A percentile compares a stretch with the other conserved stretches of the same genome.
Conservation (phyloP, 148 eudicot genomes). For the Rhododendron ferrugineum region DNA sequence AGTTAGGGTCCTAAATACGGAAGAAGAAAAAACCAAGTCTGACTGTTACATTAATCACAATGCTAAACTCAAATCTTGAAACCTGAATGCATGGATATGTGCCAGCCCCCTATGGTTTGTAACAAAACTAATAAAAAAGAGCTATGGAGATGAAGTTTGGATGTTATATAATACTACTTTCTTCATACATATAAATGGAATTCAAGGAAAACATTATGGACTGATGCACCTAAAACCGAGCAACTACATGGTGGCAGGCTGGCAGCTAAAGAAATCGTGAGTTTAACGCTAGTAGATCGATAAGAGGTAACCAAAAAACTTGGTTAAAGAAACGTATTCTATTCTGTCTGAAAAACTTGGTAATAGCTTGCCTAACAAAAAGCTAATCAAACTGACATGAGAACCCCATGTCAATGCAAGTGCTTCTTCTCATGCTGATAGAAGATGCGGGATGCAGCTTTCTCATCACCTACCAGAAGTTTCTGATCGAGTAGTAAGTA, state of each 20-base stretch:
- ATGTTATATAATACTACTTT: neutral
- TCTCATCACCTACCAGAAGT: no score
- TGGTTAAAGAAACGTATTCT: neutral
- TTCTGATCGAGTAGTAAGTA: neutral
- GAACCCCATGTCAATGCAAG: neutral
- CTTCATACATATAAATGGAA: neutral
- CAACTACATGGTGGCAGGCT: neutral
- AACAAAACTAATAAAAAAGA: neutral
- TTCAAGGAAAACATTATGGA: neutral
- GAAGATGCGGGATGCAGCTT: neutral
- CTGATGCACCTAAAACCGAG: neutral
- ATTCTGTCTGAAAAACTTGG: neutral
- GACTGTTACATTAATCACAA: neutral
- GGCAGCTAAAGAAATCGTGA: neutral
- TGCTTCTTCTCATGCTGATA: neutral
- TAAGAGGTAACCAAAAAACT: neutral
- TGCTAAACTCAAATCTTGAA: neutral
- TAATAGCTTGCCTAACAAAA: neutral
- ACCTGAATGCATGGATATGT: neutral
- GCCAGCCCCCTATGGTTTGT: neutral
- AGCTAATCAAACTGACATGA: neutral
- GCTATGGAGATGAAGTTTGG: neutral
- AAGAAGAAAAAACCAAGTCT: no score
- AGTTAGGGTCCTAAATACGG: neutral
- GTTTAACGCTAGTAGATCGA: neutral